These are phyloP conservation scores for Aspergillus steynii DNA, from an alignment of 495 filamentous ascomycete species.

Conservation along the genomic window DNA sequence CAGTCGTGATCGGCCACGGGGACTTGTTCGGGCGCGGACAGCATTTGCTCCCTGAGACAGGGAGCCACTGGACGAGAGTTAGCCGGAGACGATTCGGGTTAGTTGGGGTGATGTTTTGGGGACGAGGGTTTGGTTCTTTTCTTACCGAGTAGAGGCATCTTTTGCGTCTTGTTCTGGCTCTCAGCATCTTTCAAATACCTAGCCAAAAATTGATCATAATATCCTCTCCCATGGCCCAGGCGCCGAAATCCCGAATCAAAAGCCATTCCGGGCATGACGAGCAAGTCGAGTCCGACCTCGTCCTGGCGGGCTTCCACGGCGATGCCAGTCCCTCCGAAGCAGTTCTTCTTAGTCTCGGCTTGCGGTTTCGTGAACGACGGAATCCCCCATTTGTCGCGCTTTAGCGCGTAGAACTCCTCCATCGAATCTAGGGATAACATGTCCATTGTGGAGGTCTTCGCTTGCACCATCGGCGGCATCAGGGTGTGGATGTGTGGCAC, in stretches of 20 bases:
- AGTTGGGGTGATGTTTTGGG: slow-evolving; percentile 13
- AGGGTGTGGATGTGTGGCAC: slow-evolving; percentile 82
- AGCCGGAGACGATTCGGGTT: slow-evolving; percentile 21
- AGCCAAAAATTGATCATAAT: slow-evolving; percentile 90
- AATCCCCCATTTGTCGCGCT: slow-evolving; percentile 88
- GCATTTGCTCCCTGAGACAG: slow-evolving; percentile 83
- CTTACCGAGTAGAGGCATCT: slow-evolving; percentile 68
- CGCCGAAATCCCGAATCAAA: slow-evolving; percentile 77
- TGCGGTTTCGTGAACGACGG: slow-evolving; percentile 69
- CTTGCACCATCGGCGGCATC: slow-evolving; percentile 41
- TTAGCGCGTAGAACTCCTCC: slow-evolving; percentile 72
- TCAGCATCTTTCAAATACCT: slow-evolving; percentile 58
- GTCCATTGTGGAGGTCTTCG: slow-evolving; percentile 72
- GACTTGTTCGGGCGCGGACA: slow-evolving; percentile 59
- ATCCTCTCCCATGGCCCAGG: slow-evolving; percentile 93
- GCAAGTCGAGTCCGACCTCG: slow-evolving; percentile 69
- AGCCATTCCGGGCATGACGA: slow-evolving; percentile 92
- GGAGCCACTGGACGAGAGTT: slow-evolving; percentile 66
- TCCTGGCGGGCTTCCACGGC: slow-evolving; percentile 22
- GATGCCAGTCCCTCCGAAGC: slow-evolving; percentile 56
- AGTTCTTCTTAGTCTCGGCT: slow-evolving; percentile 62
- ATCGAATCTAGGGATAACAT: slow-evolving; percentile 79
- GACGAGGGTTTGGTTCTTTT: slow-evolving; percentile 11
- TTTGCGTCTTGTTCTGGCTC: slow-evolving; percentile 37
- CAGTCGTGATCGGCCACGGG: slow-evolving; percentile 69